phyloP scores from a whole-genome alignment of 1,284 basidiomycete species.

The Ceratobasidium sp. region DNA sequence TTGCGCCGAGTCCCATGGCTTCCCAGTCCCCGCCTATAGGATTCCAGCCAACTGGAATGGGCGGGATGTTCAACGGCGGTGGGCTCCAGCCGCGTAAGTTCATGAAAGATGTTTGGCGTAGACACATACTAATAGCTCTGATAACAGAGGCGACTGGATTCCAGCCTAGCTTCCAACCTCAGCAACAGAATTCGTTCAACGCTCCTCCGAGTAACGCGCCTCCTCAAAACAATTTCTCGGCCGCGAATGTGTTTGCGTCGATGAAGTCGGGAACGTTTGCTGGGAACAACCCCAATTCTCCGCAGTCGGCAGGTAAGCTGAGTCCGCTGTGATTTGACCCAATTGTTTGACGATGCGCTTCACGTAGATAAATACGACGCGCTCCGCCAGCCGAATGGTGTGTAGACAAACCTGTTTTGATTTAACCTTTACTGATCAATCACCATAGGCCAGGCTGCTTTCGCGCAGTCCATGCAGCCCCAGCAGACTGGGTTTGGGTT shows the following conservation, averaged over 20 bases:
- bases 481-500: constrained; percentile 54
- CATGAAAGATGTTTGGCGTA: constrained; percentile 60
- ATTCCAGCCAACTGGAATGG: constrained; percentile 42
- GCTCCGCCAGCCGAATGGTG: constrained; percentile 68
- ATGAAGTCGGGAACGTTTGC: constrained; percentile 97
- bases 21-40: constrained; percentile 50
- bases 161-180: constrained; percentile 59
- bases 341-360: constrained; percentile 45
- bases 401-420: constrained; percentile 58
- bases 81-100: constrained; percentile 50
- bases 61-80: constrained; percentile 51
- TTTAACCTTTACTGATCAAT: constrained; percentile 30
- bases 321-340: constrained; percentile 39
- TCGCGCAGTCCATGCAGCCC: constrained; percentile 50
- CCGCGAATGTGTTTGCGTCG: constrained; percentile 92
- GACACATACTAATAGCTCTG: constrained; percentile 57
- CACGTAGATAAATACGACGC: constrained; percentile 80
- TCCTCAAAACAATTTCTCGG: constrained; percentile 69
- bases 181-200: constrained; percentile 54
- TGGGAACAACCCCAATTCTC: constrained; percentile 70
- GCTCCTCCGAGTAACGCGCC: constrained; percentile 53
- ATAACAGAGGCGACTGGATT: constrained; percentile 72
- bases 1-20: constrained; percentile 48
- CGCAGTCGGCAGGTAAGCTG: constrained; percentile 75
- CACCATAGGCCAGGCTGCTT: constrained; percentile 31